Base-by-base conservation (phyloP, 345 rosid species). In the Eucalyptus tenuipes region DNA sequence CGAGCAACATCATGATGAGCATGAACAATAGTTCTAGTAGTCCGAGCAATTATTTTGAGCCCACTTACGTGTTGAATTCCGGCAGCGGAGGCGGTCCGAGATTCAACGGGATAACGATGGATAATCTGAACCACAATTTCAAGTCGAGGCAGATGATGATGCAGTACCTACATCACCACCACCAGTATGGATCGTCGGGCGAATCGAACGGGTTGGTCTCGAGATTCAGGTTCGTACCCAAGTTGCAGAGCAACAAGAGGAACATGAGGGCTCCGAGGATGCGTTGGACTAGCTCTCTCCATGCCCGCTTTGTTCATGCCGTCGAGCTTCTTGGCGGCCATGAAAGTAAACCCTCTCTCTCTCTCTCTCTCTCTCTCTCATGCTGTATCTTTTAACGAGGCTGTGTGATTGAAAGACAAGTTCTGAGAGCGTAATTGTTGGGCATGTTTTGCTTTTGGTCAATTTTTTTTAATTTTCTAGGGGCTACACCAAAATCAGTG, bases 401-500 rank as follows among this genome's bases (percentile, higher is more conserved):
- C 87, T 29, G 53, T 31, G 44, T 85, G 44, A n/a, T 27, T 85
- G 49, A n/a, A n/a, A 49, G 61, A 49, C 31, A 85, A 45, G 59
- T 85, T 47, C 42, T 22, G 14, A 37, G 82, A 75, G 82, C 5
- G 42, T 40, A 75, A 45, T 79, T 86, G 42, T 37, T 86, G 3
- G 55, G 2, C 53, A 37, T 86, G 37, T 61, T 22, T 59, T 10
- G 50, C 82, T 24, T 88, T 68, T 49, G 40, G 12, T 71, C 29
- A 47, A 49, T 29, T 11, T 80, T 29, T 33, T 47, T 52, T 18
- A 3, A 48, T 85, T 18, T 40, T 48, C 66, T 71, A 96, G 97
- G 97, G 89, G 98, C 98, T 53, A 96, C 97, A 42, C 98, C 98
- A 61, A 96, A 96, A 88, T 94, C 96, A 87, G 97, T 96, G 88